Evolutionary conservation across 352 stramenopile genomes (phyloP).

Genomic region (Globisporangium cystogenes): DNA sequence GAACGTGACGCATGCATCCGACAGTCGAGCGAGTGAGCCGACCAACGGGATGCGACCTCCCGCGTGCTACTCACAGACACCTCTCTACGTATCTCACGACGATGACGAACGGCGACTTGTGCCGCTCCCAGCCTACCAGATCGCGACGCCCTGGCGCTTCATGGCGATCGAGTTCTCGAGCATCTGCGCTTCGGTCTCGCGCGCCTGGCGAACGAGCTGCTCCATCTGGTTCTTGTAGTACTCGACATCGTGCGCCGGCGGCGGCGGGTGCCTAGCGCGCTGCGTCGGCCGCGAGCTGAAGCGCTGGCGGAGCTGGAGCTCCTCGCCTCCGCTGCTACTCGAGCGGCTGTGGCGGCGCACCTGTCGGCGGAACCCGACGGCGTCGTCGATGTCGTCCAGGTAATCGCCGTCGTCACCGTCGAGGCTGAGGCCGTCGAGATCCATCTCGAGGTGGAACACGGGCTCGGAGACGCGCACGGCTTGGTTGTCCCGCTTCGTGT

Average conservation of each 20-base stretch:
- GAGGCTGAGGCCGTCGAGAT: constrained; percentile 18
- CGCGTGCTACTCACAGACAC: too few species aligned
- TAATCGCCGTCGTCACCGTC: constrained; percentile 17
- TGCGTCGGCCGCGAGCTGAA: constrained; percentile 5
- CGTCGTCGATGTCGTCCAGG: constrained; percentile 14
- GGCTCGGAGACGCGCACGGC: constrained; percentile 27
- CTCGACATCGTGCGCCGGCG: constrained; percentile 16
- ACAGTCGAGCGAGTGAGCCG: too few species aligned
- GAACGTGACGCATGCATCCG: too few species aligned
- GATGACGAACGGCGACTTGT: too few species aligned
- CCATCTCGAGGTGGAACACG: constrained; percentile 23
- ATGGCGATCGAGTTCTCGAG: constrained; percentile 53
- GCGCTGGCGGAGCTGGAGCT: constrained; percentile 2
- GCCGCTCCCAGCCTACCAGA: constrained; percentile 8
- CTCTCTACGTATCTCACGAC: too few species aligned
- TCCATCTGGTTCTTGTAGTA: constrained; percentile 65
- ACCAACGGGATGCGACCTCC: too few species aligned
- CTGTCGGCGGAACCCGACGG: constrained; percentile 3
- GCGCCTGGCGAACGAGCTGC: constrained; percentile 60
- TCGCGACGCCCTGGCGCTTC: constrained; percentile 35
- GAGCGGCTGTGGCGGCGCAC: neutral
- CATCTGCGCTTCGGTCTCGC: constrained; percentile 63
- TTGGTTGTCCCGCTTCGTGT: constrained; percentile 21
- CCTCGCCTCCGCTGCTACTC: constrained; percentile 4
- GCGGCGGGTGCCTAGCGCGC: constrained; percentile 4